These are phyloP conservation scores for Heterococcus sp. DNA, from an alignment of 108 stramenopile genomes.

Conservation along the genomic window DNA sequence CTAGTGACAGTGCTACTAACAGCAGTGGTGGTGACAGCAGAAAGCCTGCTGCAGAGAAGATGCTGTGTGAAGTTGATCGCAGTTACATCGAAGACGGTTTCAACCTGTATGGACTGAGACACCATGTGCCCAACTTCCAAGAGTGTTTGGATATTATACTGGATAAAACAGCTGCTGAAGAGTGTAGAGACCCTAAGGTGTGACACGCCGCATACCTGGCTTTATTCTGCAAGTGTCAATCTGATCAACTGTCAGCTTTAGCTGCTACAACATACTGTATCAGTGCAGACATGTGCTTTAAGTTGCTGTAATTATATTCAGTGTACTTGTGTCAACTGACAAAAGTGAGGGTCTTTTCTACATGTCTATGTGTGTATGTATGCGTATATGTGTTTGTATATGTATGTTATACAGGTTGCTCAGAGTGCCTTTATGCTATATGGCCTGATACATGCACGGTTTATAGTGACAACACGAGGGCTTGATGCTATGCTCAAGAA, in stretches of 20 bases:
- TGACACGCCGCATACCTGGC: background rate
- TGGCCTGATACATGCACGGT: conserved; percentile 92
- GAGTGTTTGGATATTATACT: conserved; percentile 89
- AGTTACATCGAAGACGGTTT: conserved; percentile 97
- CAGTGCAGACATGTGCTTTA: background rate
- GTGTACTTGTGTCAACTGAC: conserved; percentile 18
- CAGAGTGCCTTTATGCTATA: conserved; percentile 85
- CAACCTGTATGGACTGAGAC: conserved; percentile 86
- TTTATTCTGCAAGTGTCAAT: no score
- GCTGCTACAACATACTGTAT: background rate
- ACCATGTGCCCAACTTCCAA: conserved; percentile 83
- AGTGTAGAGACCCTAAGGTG: background rate
- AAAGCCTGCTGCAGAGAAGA: background rate
- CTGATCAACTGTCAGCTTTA: background rate
- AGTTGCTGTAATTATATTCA: background rate
- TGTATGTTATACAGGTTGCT: conserved; percentile 23
- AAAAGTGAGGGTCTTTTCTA: conserved; percentile 91
- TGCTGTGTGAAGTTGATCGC: conserved; percentile 89
- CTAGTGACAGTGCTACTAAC: no score
- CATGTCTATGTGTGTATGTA: background rate
- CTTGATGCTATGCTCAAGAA: conserved; percentile 93
- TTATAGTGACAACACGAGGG: conserved; percentile 90
- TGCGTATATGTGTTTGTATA: background rate
- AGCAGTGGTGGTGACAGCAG: background rate
- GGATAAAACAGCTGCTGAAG: conserved; percentile 55